These are phyloP conservation scores for Gynochthodes officinalis DNA, from an alignment of 257 asterid species.

Conservation along the genomic window DNA sequence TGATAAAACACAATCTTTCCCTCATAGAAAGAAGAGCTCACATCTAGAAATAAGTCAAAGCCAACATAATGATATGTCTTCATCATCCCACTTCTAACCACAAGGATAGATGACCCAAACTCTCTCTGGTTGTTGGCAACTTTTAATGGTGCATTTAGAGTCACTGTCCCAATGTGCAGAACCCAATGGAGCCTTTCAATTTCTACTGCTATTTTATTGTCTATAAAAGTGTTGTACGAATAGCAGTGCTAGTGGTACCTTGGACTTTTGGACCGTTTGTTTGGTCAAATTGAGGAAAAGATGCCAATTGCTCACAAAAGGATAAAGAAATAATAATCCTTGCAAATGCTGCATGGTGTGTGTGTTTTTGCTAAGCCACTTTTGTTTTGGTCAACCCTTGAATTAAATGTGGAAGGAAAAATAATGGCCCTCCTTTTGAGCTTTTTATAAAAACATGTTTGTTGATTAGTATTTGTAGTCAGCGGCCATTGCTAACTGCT, in stretches of 20 bases:
- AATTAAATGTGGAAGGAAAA: conserved; percentile 23
- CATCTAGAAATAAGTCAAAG: conserved; percentile 33
- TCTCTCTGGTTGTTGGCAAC: conserved; percentile 40
- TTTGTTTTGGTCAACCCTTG: conserved; percentile 43
- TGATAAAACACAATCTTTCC: background rate
- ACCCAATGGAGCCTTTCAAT: background rate
- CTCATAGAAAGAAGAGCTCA: conserved; percentile 11
- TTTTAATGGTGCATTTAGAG: conserved; percentile 30
- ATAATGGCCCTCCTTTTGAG: conserved; percentile 14
- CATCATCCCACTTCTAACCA: conserved; percentile 21
- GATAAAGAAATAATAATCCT: conserved; percentile 1
- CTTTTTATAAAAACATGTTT: conserved; percentile 12
- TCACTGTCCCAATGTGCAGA: background rate
- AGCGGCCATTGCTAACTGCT: background rate
- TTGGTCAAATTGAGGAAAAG: conserved; percentile 13
- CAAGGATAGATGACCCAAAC: conserved; percentile 23
- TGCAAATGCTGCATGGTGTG: no score
- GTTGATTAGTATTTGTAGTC: conserved; percentile 5
- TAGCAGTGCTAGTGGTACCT: background rate
- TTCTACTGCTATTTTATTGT: background rate
- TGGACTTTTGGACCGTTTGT: conserved; percentile 15
- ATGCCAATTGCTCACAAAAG: conserved; percentile 9
- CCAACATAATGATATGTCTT: conserved; percentile 29
- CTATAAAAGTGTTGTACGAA: background rate
- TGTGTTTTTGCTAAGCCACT: conserved; percentile 6